Evolutionary conservation across 2,329 filamentous ascomycete genomes (phyloP).

Genomic region (Colletotrichum tamarilloi): DNA sequence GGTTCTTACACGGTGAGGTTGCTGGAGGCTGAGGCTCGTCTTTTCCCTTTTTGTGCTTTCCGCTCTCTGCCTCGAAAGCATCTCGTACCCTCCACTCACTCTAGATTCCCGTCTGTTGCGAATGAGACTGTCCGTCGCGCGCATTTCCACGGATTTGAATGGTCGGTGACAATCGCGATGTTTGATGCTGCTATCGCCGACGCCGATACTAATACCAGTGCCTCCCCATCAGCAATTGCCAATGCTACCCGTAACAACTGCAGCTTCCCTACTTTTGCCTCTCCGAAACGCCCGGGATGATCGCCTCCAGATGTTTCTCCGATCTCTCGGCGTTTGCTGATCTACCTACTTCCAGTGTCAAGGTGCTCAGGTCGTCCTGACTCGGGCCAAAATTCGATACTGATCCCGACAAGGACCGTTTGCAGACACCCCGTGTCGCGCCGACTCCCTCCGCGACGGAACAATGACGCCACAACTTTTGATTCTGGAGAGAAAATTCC

Average conservation of each 20-base stretch:
- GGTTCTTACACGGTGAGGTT: too few species aligned
- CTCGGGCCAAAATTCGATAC: not conserved
- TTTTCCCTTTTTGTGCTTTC: not conserved
- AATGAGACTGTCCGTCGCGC: not conserved
- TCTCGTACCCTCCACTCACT: not conserved
- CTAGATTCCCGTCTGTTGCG: too few species aligned
- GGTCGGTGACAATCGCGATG: not conserved
- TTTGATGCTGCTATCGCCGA: not conserved
- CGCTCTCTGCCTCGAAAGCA: not conserved
- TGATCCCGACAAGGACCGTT: not conserved
- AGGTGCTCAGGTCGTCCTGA: not conserved
- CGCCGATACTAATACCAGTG: not conserved
- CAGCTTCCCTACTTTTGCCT: too few species aligned
- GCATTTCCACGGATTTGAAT: not conserved
- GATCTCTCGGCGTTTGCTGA: not conserved
- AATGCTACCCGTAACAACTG: too few species aligned
- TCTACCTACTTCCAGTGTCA: not conserved
- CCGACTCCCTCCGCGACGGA: not conserved
- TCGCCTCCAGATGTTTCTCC: too few species aligned
- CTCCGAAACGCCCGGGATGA: too few species aligned
- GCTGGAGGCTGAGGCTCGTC: too few species aligned
- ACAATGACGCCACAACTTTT: not conserved
- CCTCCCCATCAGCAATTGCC: not conserved
- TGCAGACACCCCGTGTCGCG: not conserved
- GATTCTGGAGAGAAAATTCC: not conserved